phyloP scores from a whole-genome alignment of 1,284 basidiomycete species.

The Dichomitus squalens region DNA sequence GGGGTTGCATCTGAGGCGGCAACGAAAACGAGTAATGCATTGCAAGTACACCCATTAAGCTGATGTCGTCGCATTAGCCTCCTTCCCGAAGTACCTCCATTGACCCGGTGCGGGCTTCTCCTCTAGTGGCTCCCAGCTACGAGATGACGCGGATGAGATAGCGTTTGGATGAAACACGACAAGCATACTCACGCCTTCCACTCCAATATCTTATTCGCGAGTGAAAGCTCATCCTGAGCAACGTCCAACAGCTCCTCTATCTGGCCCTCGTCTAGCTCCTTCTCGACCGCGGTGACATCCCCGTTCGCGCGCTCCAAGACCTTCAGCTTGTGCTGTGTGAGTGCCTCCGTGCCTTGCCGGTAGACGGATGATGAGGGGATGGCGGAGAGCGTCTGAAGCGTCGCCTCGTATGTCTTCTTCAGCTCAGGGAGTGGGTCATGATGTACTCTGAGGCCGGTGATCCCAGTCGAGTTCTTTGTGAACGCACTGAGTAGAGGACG shows the following conservation, averaged over 20 bases:
- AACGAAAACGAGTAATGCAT: not conserved
- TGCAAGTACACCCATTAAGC: conserved; percentile 12
- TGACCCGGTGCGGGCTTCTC: conserved; percentile 81
- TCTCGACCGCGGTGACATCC: conserved; percentile 71
- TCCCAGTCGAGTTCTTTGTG: conserved; percentile 79
- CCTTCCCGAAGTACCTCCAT: conserved; percentile 81
- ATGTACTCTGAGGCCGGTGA: conserved; percentile 76
- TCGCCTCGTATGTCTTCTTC: conserved; percentile 75
- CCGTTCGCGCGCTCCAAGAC: conserved; percentile 72
- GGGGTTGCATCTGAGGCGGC: not conserved
- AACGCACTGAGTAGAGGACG: conserved; percentile 69
- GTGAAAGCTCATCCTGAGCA: conserved; percentile 80
- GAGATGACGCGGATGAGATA: conserved; percentile 1
- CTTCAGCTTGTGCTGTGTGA: conserved; percentile 83
- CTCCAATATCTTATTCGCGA: conserved; percentile 86
- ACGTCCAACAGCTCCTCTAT: conserved; percentile 86
- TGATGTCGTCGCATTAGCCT: conserved; percentile 43
- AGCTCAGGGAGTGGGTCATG: conserved; percentile 82
- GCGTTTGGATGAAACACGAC: not conserved
- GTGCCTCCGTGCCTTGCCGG: conserved; percentile 86
- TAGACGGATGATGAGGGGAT: conserved; percentile 87
- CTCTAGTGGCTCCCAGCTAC: conserved; percentile 86
- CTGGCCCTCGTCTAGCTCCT: conserved; percentile 73
- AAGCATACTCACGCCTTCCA: conserved; percentile 90
- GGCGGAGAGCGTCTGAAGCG: conserved; percentile 69